Base-by-base conservation (phyloP, 768 basidiomycete species). In the Daedaleopsis nitida region DNA sequence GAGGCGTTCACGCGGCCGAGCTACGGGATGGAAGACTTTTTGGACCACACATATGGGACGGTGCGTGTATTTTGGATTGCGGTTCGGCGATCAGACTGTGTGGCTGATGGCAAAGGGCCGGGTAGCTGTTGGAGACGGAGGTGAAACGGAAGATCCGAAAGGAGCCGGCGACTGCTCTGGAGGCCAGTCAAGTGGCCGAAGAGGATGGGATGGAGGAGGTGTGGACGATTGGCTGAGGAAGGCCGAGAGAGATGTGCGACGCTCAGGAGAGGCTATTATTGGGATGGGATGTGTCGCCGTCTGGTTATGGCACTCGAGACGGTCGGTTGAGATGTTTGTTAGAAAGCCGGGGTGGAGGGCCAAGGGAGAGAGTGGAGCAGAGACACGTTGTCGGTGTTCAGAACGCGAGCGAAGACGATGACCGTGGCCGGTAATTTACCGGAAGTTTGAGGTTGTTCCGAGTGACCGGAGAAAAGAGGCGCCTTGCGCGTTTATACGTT, bases 1-100 rank as follows among this genome's bases (percentile, higher is more conserved):
- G 94, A 96, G 70, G 88, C 91, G 5, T 97, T 99, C 76, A 98
- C 94, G n/a, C 98, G 96, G 70, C 92, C 89, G 17, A 81, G 80
- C 38, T 98, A 95, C 74, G 78, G 85, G 14, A 84, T 97, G 85
- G 96, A 98, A 66, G 96, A 98, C 71, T 99, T 98, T 73, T 73
- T 98, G 70, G 97, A 98, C 72, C 96, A 98, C 71, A 91, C 91
- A 2, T 94, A 93, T 68, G 83, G 80, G 42, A 93, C 92, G 65
- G 92, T 94, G 67, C 57, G 86, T 73, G 21, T 34, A n/a, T 21
- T 2, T 16, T 27, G 13, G n/a, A n/a, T 21, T 19, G 19, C 4
- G 12, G 5, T 17, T 48, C 19, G 45, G 21, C 2, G 8, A n/a
- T 23, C 45, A 27, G 47, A 49, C 35, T 39, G 17, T 12, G 34